Evolutionary conservation across 169 alveolate genomes (phyloP), one percentile per base, ranked within the genome.

Genomic region (Cryptosporidium baileyi): DNA sequence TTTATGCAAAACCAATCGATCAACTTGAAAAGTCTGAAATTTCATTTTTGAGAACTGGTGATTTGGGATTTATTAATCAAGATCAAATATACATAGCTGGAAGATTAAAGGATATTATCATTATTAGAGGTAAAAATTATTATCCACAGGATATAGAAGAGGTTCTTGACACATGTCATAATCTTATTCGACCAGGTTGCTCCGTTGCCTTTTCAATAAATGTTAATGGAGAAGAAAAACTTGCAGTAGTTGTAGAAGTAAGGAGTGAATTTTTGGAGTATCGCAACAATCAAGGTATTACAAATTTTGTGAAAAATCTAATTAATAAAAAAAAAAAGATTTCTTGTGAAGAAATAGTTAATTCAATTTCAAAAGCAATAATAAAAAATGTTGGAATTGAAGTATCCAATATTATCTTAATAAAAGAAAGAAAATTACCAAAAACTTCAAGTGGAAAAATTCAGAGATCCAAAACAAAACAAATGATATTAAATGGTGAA

Each of bases 91-190:
- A 28, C 74, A 80, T 89, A 30, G 82, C 81, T 13, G 92, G 92
- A n/a, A 80, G 92, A 17, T 45, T 54, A 47, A 89, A 89, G 43
- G 91, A 89, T 51, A 22, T 85, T n/a, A 44, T 89, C 36, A 89
- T 89, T 24, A 63, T 89, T 22, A 82, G 91, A 24, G 92, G 92
- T 0, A 61, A 81, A 44, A 89, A 85, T 57, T 89, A 89, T 62
- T 80, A 79, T 63, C 91, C 91, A 17, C 91, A 89, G 28, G 92
- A 89, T 45, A 79, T 89, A 24, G 92, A 89, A 61, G 90, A 82
- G 19, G 52, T 45, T 11, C 59, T 89, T 0, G 92, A 82, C 19
- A 45, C 54, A 24, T 59, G 62, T 30, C 80, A 30, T 9, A 38
- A 38, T 28, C 26, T 51, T 32, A 38, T 89, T n/a, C 85, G 92